Base-by-base conservation (phyloP, 495 filamentous ascomycete genomes). In the Emericellopsis terricola region DNA sequence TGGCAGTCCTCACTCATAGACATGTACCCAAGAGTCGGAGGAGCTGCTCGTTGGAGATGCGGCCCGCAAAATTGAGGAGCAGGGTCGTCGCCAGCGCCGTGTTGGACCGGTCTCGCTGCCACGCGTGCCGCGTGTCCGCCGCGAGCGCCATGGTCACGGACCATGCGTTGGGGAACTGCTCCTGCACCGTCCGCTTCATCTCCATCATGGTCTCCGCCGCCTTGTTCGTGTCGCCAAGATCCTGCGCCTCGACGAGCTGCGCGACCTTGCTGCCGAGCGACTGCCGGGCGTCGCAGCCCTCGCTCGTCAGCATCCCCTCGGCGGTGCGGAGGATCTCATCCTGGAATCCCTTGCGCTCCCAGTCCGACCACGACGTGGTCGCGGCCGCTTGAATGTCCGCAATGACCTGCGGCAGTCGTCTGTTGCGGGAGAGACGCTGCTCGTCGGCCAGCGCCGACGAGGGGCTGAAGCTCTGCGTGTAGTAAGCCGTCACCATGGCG, bases 151-250 rank as follows among this genome's bases (percentile, higher is more conserved):
- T 35, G 4, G 20, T 27, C 6, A 35, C 15, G 13, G 33, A 19
- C 33, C 33, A 35, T 3, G 33, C 24, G 21, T 35, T 35, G 3
- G 33, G 33, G n/a, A 35, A 8, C 33, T 35, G 13, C 6, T 35
- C 33, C 24, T 35, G 33, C 2, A 35, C 17, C 2, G 33, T 24
- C 10, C 33, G 33, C 33, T 35, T 35, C 21, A 35, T n/a, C 5
- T 15, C 11, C 8, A 17, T 15, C 8, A 35, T 15, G 20, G 33
- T 23, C 16, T 35, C 33, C 8, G 33, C 33, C 0, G 33, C 24
- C n/a, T 19, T 15, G 5, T 5, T 15, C 14, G 11, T 15, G 14
- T 35, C 27, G 8, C 7, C 16, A 8, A 10, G 8, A 6, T 35
- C 33, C 19, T 35, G 33, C 7, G 23, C 21, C n/a, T 35, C 21